Base-by-base conservation (phyloP, 1,139 yeast genomes). In the Dujonia santamariae region DNA sequence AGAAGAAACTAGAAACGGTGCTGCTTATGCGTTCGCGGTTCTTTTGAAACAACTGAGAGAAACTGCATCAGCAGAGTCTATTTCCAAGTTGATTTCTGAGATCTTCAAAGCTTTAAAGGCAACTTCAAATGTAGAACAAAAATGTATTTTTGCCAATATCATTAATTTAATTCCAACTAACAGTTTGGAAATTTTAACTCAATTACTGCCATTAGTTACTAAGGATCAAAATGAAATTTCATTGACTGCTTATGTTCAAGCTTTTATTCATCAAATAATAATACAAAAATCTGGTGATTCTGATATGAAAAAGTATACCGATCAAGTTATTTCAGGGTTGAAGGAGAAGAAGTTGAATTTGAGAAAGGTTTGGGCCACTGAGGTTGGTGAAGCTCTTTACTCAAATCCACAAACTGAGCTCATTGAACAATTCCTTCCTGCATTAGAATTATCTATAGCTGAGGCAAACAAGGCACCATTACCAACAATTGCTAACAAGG, bases 181-280 rank as follows among this genome's bases (percentile, higher is more conserved):
- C 11, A 57, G 72, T 1, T 40, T 46, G 4, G 60, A 60, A 20
- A 56, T 81, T 9, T 56, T 76, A 2, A 50, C 60, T 2, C 65
- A 61, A 0, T 50, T 87, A 24, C 44, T 69, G 2, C 70, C 83
- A 1, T 59, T 78, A 13, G 65, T 83, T 7, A 46, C 73, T 1
- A 88, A 86, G 48, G 97, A 90, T 50, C 75, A 78, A 35, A 86
- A 87, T 46, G 97, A 92, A 52, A 28, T 47, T 1, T 78, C 86
- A 0, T 64, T 87, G 32, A 43, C 61, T 2, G 61, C 66, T 4
- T 63, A 78, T 41, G 61, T 82, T n/a, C 55, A 60, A n/a, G 66
- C 79, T 0, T 73, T 75, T 41, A 67, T 72, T 32, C 45, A 47
- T 18, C 80, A 73, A 45, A 61, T 69, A 25, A 53, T 65, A 18